phyloP scores from a whole-genome alignment of 2,329 filamentous ascomycete species.

The Macrophomina tecta region DNA sequence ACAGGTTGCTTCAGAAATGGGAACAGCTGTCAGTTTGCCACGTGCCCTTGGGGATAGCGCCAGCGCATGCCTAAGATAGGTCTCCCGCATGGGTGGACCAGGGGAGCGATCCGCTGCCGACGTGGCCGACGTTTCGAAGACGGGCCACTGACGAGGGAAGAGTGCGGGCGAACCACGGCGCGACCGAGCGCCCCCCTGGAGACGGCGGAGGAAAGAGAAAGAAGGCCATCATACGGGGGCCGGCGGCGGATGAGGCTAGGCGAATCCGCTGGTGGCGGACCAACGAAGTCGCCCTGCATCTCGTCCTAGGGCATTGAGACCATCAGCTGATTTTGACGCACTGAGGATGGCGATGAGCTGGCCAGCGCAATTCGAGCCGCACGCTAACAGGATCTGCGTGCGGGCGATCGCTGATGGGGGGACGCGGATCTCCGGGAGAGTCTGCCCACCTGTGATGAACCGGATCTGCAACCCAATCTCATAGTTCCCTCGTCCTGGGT shows the following conservation, averaged over 20 bases:
- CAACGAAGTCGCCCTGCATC: not conserved
- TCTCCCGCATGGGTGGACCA: not conserved
- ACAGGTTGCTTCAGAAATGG: not conserved
- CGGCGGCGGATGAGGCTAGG: not conserved
- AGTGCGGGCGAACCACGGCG: not conserved
- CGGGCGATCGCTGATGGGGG: not conserved
- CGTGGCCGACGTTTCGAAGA: constrained; percentile 13
- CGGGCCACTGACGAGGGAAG: not conserved
- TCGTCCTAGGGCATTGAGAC: not conserved
- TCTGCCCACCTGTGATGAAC: not conserved
- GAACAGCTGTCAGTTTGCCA: constrained; percentile 3
- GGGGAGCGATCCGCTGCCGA: not conserved
- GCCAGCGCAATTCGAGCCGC: not conserved
- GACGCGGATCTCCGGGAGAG: not conserved
- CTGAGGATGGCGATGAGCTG: not conserved
- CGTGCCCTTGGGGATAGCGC: not conserved
- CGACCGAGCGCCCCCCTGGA: not conserved
- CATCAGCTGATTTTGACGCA: not conserved
- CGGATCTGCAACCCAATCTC: constrained; percentile 24
- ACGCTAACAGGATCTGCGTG: constrained; percentile 12
- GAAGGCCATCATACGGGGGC: not conserved
- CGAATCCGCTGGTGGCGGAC: not conserved
- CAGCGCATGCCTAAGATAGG: not conserved
- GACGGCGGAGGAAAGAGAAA: not conserved
- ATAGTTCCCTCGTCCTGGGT: constrained; percentile 12